Evolutionary conservation across 2,329 filamentous ascomycete genomes (phyloP).

Genomic region (Colletotrichum sp.): DNA sequence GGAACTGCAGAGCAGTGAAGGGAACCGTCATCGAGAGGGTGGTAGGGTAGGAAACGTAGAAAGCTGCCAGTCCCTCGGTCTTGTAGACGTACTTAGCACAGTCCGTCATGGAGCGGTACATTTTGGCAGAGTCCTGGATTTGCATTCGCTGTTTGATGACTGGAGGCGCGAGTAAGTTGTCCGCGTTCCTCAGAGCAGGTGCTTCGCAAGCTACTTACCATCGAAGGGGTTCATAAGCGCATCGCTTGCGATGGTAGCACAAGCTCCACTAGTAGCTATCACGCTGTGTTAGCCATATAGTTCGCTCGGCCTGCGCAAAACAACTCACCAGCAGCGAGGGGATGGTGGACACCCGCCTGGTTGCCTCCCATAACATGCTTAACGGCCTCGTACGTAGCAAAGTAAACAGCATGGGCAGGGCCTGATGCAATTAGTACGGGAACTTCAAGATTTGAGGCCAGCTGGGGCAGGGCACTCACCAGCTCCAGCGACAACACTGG

Average conservation of each 20-base stretch:
- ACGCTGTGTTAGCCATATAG: constrained; percentile 55
- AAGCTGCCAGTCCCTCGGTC: constrained; percentile 86
- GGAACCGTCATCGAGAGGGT: constrained; percentile 98
- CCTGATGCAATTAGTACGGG: constrained; percentile 56
- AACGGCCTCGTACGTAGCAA: constrained; percentile 96
- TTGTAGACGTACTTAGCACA: constrained; percentile 89
- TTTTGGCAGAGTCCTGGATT: constrained; percentile 86
- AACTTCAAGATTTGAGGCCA: not conserved
- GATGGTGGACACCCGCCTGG: constrained; percentile 84
- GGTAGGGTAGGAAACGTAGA: constrained; percentile 98
- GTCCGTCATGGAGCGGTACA: constrained; percentile 84
- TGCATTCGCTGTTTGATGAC: constrained; percentile 99
- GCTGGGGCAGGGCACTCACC: constrained; percentile 59
- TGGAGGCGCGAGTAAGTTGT: constrained; percentile 39
- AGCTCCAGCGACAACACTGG: constrained; percentile 93
- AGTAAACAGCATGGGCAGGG: constrained; percentile 96
- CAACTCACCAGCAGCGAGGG: constrained; percentile 82
- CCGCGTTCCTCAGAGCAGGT: not conserved
- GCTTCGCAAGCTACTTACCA: constrained; percentile 56
- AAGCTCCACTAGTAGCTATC: constrained; percentile 77
- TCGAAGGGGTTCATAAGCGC: constrained; percentile 99
- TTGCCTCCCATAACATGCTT: constrained; percentile 97
- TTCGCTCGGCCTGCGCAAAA: not conserved
- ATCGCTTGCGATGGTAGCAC: constrained; percentile 95
- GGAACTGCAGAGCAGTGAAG: constrained; percentile 96